Evolutionary conservation across 1,284 basidiomycete species (phyloP).

Genomic region (Rhodotorula sp.): DNA sequence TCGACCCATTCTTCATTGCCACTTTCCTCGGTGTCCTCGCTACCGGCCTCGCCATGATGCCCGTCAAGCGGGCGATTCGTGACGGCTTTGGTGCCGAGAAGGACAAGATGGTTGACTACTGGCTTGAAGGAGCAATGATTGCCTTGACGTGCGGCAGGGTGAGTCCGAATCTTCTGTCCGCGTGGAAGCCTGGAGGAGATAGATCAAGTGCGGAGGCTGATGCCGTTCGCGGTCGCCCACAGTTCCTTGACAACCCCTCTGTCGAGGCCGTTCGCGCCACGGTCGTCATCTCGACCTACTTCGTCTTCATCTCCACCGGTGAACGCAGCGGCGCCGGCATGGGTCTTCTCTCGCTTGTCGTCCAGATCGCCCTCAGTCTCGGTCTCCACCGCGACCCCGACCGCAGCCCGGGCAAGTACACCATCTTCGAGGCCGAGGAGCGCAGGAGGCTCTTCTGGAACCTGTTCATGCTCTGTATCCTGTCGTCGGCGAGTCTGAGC

Average conservation of each 20-base stretch:
- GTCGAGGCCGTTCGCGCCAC: conserved; percentile 33
- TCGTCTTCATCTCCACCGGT: conserved; percentile 34
- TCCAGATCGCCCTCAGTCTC: conserved; percentile 33
- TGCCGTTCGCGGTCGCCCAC: background rate
- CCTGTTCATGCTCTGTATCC: conserved; percentile 36
- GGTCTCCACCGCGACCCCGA: conserved; percentile 40
- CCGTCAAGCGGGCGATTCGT: conserved; percentile 23
- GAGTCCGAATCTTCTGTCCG: background rate
- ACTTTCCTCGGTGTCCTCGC: conserved; percentile 33
- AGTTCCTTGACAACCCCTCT: conserved; percentile 34
- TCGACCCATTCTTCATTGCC: conserved; percentile 39
- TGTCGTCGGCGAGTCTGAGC: conserved; percentile 31
- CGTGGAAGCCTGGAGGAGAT: background rate
- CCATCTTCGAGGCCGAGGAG: conserved; percentile 38
- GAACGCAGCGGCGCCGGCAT: conserved; percentile 35
- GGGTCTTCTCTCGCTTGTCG: conserved; percentile 35
- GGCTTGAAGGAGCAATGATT: conserved; percentile 38
- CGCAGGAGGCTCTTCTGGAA: conserved; percentile 35
- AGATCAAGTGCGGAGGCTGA: no score
- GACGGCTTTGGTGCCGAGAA: conserved; percentile 24
- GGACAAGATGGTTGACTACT: conserved; percentile 30
- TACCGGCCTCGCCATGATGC: conserved; percentile 39
- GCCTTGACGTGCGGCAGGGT: conserved; percentile 33
- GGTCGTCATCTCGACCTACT: conserved; percentile 31
- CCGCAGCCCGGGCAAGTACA: conserved; percentile 30